A percentile compares a stretch with the other conserved stretches of the same genome.
Evolutionary conservation across 306 rosid species (phyloP).

Genomic region (Carpinus fangiana): DNA sequence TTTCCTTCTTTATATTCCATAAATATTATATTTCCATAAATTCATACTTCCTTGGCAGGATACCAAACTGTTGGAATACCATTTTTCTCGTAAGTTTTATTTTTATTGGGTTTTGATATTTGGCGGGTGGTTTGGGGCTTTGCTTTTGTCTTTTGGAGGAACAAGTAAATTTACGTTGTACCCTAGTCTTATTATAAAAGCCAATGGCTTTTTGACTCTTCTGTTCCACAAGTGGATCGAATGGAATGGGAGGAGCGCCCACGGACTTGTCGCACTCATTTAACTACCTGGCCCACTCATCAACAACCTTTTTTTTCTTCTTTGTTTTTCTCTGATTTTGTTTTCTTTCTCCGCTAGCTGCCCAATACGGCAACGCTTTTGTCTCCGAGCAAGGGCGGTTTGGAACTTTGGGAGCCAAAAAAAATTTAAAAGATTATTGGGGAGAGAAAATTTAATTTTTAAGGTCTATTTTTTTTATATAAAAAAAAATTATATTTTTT

Average conservation of each 20-base stretch:
- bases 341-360: neutral
- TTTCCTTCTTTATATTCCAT: too few species aligned
- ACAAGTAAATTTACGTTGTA: neutral
- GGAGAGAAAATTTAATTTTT: too few species aligned
- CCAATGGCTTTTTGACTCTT: conserved; percentile 4
- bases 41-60: too few species aligned
- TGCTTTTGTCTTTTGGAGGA: neutral
- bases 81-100: neutral
- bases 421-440: too few species aligned
- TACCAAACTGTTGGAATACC: too few species aligned
- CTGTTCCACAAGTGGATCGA: neutral
- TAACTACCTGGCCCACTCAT: neutral
- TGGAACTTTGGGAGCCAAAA: too few species aligned
- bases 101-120: neutral
- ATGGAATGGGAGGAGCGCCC: conserved; percentile 14
- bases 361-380: too few species aligned
- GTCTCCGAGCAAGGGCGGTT: too few species aligned
- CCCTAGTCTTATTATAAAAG: too few species aligned
- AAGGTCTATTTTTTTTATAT: too few species aligned
- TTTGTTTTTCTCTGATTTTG: neutral
- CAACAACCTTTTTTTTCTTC: neutral
- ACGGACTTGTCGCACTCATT: conserved; percentile 11
- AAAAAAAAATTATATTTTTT: too few species aligned
- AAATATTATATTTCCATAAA: too few species aligned
- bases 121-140: neutral